A percentile compares a stretch with the other conserved stretches of the same genome.
phyloP scores from a whole-genome alignment of 2,329 filamentous ascomycete genomes.

The Helminthosporium solani region DNA sequence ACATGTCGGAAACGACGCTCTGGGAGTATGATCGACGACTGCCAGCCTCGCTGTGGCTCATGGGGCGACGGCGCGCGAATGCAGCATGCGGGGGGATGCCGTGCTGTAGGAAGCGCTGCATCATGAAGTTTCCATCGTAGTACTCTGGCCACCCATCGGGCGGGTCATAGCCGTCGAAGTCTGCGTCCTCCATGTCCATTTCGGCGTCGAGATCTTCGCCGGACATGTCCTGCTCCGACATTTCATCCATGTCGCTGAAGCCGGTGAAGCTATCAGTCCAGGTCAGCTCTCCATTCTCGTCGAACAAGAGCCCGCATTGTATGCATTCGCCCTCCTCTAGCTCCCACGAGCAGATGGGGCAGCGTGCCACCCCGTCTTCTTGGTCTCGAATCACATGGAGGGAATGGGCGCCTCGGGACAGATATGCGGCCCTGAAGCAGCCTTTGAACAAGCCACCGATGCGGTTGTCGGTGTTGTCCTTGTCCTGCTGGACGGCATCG shows the following conservation, averaged over 20 bases:
- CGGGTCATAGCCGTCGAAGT: slow-evolving; percentile 35
- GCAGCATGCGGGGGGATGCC: slow-evolving; percentile 24
- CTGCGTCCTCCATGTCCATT: slow-evolving; percentile 45
- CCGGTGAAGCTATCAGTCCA: slow-evolving; percentile 43
- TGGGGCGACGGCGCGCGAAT: slow-evolving; percentile 32
- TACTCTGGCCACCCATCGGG: slow-evolving; percentile 36
- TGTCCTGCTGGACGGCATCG: slow-evolving; percentile 61
- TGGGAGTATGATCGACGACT: slow-evolving; percentile 44
- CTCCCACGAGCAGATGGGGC: slow-evolving; percentile 64
- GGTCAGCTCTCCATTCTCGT: slow-evolving; percentile 47
- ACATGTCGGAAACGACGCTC: slow-evolving; percentile 44
- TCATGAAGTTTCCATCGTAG: slow-evolving; percentile 34
- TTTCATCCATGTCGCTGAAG: slow-evolving; percentile 50
- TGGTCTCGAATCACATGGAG: slow-evolving; percentile 53
- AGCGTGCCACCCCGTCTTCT: slow-evolving; percentile 62
- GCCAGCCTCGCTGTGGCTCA: slow-evolving; percentile 46
- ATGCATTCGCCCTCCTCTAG: slow-evolving; percentile 61
- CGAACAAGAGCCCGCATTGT: slow-evolving; percentile 55
- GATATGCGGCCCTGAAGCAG: slow-evolving; percentile 48
- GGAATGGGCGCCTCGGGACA: slow-evolving; percentile 18
- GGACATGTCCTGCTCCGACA: slow-evolving; percentile 40
- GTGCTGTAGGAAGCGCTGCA: slow-evolving; percentile 35
- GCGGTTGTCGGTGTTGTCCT: slow-evolving; percentile 50
- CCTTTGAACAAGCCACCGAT: slow-evolving; percentile 65
- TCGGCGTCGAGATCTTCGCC: slow-evolving; percentile 46